phyloP scores from a whole-genome alignment of 129 eudicot species.

The Saposhnikovia divaricata region DNA sequence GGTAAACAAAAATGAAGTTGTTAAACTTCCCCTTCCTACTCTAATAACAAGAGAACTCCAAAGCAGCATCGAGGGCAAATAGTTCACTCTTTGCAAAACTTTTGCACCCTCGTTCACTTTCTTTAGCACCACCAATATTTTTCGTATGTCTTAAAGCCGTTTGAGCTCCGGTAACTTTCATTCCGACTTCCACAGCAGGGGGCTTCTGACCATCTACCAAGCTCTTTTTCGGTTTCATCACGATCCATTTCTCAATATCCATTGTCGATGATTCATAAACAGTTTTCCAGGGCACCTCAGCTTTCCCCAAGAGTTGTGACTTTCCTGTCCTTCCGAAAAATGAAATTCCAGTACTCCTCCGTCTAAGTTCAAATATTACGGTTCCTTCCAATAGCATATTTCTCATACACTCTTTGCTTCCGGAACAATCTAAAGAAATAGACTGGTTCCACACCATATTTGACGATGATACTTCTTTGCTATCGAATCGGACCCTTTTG shows the following conservation, averaged over 20 bases:
- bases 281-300: slow-evolving; percentile 46
- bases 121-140: slow-evolving; percentile 3
- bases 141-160: background rate
- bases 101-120: slow-evolving; percentile 8
- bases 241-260: slow-evolving; percentile 47
- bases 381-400: slow-evolving; percentile 29
- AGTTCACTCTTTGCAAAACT: background rate
- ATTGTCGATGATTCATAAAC: slow-evolving; percentile 37
- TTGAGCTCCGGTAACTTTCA: slow-evolving; percentile 26
- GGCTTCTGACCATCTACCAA: slow-evolving; percentile 31
- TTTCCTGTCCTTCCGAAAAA: slow-evolving; percentile 30
- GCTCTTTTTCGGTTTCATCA: slow-evolving; percentile 24
- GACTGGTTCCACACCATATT: slow-evolving; percentile 37
- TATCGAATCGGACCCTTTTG: slow-evolving; percentile 44
- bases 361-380: slow-evolving; percentile 43
- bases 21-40: slow-evolving; percentile 21
- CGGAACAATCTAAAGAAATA: slow-evolving; percentile 49
- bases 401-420: slow-evolving; percentile 33
- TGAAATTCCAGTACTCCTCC: slow-evolving; percentile 16
- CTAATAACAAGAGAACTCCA: background rate
- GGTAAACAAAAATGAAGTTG: background rate
- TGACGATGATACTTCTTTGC: slow-evolving; percentile 31
- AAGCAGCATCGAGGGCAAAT: background rate
- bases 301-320: slow-evolving; percentile 49
- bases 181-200: slow-evolving; percentile 32